phyloP scores from a whole-genome alignment of 768 basidiomycete species.

The Rhodotorula paludigena region DNA sequence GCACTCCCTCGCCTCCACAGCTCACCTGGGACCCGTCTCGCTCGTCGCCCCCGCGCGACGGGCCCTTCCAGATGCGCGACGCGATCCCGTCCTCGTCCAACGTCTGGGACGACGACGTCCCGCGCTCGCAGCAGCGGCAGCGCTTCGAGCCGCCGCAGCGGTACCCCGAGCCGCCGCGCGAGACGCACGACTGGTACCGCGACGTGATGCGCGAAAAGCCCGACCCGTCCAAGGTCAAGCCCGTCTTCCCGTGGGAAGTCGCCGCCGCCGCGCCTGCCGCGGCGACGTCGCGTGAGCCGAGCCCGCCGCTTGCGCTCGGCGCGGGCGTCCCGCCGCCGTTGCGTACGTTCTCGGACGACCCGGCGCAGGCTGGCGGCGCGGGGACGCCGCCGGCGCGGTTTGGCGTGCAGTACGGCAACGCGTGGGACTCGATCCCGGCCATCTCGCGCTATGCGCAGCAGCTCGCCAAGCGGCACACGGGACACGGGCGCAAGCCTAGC shows the following conservation, averaged over 20 bases:
- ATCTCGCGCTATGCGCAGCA: slow-evolving; percentile 65
- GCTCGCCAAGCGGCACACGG: slow-evolving; percentile 41
- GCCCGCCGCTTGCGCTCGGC: background rate
- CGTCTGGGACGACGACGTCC: slow-evolving; percentile 68
- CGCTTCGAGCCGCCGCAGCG: slow-evolving; percentile 62
- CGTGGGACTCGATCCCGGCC: slow-evolving; percentile 76
- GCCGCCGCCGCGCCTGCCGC: too few species aligned
- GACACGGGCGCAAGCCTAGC: background rate
- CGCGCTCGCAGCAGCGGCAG: slow-evolving; percentile 44
- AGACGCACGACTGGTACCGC: slow-evolving; percentile 61
- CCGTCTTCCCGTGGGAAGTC: slow-evolving; percentile 99
- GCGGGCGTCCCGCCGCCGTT: slow-evolving; percentile 2
- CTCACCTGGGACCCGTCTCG: slow-evolving; percentile 68
- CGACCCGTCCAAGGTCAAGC: slow-evolving; percentile 65
- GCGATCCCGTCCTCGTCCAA: slow-evolving; percentile 75
- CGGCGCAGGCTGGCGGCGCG: background rate
- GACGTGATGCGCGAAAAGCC: slow-evolving; percentile 55
- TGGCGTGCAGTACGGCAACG: slow-evolving; percentile 59
- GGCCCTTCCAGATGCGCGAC: slow-evolving; percentile 54
- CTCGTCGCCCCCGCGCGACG: slow-evolving; percentile 69
- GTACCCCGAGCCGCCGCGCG: slow-evolving; percentile 61
- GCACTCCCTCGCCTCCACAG: slow-evolving; percentile 23
- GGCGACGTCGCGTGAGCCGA: background rate
- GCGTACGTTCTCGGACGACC: slow-evolving; percentile 16
- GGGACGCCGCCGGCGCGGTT: slow-evolving; percentile 4